These are phyloP conservation scores for Leishmania tropica DNA, from an alignment of 208 protist species.

Conservation along the genomic window DNA sequence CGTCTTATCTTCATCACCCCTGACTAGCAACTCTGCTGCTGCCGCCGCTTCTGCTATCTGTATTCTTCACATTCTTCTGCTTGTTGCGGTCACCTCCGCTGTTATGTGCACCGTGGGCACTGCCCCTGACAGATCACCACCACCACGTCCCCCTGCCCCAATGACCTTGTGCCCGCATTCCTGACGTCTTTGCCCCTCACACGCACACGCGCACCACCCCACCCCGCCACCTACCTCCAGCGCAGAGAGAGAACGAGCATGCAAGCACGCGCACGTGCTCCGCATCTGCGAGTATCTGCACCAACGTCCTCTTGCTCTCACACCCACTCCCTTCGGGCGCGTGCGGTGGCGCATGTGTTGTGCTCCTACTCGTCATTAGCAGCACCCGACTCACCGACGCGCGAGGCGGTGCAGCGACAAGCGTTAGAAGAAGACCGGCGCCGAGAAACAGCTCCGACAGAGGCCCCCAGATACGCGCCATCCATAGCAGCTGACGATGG, in stretches of 20 bases:
- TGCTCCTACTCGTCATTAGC: not conserved
- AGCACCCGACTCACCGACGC: not conserved
- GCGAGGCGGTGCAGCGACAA: not conserved
- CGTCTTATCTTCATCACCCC: not conserved
- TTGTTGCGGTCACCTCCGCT: too few relatives aligned
- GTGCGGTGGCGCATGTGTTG: not conserved
- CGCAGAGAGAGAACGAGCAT: not conserved
- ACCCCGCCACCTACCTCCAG: not conserved
- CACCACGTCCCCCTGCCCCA: not conserved
- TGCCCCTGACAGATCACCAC: not conserved
- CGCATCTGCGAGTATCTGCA: not conserved
- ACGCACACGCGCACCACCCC: not conserved
- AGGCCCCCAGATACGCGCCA: not conserved
- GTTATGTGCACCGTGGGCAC: too few relatives aligned
- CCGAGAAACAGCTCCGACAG: not conserved
- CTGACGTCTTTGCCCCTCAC: not conserved
- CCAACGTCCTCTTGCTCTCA: not conserved
- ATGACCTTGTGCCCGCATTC: not conserved
- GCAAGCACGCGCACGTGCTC: not conserved
- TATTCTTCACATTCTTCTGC: too few relatives aligned
- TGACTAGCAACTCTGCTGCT: not conserved
- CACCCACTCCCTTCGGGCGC: not conserved
- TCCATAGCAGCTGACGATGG: not conserved
- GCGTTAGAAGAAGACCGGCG: not conserved
- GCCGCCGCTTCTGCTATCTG: too few relatives aligned